A percentile compares a stretch with the other conserved stretches of the same genome.
Conservation (phyloP, 768 basidiomycete genomes). For the Trametes villosa region DNA sequence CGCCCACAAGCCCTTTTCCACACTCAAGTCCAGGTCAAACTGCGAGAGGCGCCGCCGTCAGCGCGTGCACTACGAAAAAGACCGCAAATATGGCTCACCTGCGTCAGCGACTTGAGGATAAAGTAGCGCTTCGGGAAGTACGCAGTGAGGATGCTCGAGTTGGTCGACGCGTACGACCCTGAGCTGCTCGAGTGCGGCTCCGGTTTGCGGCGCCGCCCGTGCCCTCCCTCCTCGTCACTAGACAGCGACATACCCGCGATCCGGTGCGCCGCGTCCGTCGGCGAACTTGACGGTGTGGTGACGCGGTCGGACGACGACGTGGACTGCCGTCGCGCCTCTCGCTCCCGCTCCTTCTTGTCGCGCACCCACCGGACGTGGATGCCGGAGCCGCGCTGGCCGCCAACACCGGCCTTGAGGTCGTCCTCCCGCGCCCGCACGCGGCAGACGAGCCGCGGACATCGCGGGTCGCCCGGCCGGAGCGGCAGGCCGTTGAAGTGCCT, state of each 20-base stretch:
- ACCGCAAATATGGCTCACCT: constrained; percentile 46
- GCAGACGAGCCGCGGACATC: constrained; percentile 82
- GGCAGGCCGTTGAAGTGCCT: constrained; percentile 69
- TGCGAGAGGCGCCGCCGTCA: constrained; percentile 37
- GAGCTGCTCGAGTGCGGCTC: constrained; percentile 57
- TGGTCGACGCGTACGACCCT: constrained; percentile 78
- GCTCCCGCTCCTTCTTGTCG: constrained; percentile 52
- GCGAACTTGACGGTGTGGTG: constrained; percentile 26
- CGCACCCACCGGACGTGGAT: constrained; percentile 85
- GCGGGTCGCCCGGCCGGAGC: constrained; percentile 69
- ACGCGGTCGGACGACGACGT: constrained; percentile 26
- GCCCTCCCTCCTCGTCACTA: constrained; percentile 44
- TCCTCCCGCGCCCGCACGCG: constrained; percentile 81
- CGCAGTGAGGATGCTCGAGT: constrained; percentile 73
- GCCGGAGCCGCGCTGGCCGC: constrained; percentile 85
- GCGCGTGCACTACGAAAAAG: neutral
- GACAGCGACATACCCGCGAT: constrained; percentile 39
- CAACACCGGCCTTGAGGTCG: constrained; percentile 87
- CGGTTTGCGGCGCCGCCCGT: constrained; percentile 20
- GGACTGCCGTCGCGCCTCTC: constrained; percentile 25
- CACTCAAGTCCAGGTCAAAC: constrained; percentile 81
- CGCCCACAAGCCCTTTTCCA: constrained; percentile 82
- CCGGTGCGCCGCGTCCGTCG: constrained; percentile 25
- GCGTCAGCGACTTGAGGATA: constrained; percentile 86
- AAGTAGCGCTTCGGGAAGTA: constrained; percentile 91